Percentiles rank a stretch among this genome's conserved stretches.
These are phyloP conservation scores for Xylaria sp. DNA, from an alignment of 2,329 filamentous ascomycete species.

Conservation along the genomic window DNA sequence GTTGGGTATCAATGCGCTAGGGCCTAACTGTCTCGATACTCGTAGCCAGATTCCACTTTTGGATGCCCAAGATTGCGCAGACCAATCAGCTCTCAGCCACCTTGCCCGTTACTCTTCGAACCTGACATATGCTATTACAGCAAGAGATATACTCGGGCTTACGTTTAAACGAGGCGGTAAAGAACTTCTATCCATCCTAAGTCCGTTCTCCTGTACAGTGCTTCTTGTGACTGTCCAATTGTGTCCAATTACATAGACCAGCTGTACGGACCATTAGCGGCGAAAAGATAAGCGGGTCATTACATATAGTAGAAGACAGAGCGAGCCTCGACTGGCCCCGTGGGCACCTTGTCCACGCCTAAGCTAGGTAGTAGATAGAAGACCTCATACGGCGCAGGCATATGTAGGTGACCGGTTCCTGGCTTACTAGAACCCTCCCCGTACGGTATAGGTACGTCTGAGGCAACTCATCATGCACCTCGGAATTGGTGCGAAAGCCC, in stretches of 20 bases:
- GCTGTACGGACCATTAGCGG: constrained; percentile 24
- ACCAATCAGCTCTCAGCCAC: constrained; percentile 34
- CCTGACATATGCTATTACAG: constrained; percentile 23
- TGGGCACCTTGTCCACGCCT: constrained; percentile 15
- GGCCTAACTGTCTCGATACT: constrained; percentile 48
- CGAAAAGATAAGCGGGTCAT: constrained; percentile 37
- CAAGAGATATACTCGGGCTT: constrained; percentile 26
- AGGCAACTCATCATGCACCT: constrained; percentile 23
- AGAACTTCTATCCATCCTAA: constrained; percentile 23
- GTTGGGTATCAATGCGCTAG: constrained; percentile 61
- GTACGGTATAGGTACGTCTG: constrained; percentile 16
- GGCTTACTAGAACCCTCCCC: constrained; percentile 16
- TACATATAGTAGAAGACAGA: constrained; percentile 17
- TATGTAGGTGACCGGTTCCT: constrained; percentile 13
- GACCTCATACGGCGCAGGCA: constrained; percentile 19
- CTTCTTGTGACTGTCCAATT: constrained; percentile 42
- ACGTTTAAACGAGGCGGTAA: constrained; percentile 33
- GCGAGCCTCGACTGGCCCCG: constrained; percentile 5
- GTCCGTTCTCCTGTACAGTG: constrained; percentile 17
- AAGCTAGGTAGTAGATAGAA: constrained; percentile 15
- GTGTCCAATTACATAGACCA: constrained; percentile 41
- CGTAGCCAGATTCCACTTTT: constrained; percentile 44
- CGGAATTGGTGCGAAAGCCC: constrained; percentile 14
- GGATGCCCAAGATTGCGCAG: constrained; percentile 44
- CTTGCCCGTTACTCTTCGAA: constrained; percentile 21